A percentile compares a stretch with the other conserved stretches of the same genome.
These are phyloP conservation scores for Clavariopsis aquatica DNA, from an alignment of 495 filamentous ascomycete genomes.

Conservation along the genomic window DNA sequence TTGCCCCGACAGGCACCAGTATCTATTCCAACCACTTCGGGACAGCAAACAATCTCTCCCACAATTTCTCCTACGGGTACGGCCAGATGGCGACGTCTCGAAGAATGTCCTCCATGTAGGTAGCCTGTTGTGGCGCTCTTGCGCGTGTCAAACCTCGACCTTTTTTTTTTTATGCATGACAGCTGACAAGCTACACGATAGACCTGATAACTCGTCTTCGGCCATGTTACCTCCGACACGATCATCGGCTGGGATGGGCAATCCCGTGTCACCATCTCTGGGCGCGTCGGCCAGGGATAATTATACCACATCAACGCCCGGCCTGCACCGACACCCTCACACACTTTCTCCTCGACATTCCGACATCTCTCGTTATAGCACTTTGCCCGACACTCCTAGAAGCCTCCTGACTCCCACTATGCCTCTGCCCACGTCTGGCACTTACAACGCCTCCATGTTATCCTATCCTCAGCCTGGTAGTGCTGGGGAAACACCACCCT, in stretches of 20 bases:
- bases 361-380: conserved; percentile 36
- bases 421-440: conserved; percentile 28
- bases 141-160: conserved; percentile 36
- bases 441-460: not conserved
- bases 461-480: conserved; percentile 18
- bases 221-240: conserved; percentile 41
- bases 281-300: conserved; percentile 38
- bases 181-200: conserved; percentile 40
- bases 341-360: conserved; percentile 39
- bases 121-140: conserved; percentile 37
- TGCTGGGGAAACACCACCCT: conserved; percentile 40
- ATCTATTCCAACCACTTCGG: conserved; percentile 18
- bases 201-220: conserved; percentile 36
- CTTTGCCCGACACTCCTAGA: conserved; percentile 42
- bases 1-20: conserved; percentile 25
- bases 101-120: conserved; percentile 42
- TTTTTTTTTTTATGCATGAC: conserved; percentile 36
- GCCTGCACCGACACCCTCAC: conserved; percentile 27
- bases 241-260: conserved; percentile 35
- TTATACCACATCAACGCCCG: conserved; percentile 39
- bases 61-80: conserved; percentile 34
- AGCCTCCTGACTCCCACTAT: conserved; percentile 38
- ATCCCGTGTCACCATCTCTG: conserved; percentile 38
- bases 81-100: conserved; percentile 37
- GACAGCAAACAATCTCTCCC: conserved; percentile 39